phyloP scores from a whole-genome alignment of 371 early-diverging fungal species.

The Syncephalastrum racemosum region DNA sequence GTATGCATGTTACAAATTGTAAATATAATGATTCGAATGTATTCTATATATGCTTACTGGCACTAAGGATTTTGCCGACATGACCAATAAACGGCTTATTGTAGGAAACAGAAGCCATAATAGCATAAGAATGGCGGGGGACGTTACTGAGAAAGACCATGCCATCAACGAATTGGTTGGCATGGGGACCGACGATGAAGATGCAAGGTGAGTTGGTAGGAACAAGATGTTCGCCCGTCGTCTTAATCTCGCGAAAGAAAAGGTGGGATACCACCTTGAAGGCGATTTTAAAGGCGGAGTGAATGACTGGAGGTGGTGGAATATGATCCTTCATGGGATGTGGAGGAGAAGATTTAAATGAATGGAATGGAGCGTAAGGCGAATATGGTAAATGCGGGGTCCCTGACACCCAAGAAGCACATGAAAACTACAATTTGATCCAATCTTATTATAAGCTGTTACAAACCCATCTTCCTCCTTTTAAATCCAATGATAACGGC shows the following conservation, averaged over 20 bases:
- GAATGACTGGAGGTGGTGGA: conserved; percentile 15
- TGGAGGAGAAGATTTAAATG: background rate
- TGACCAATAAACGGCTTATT: conserved; percentile 79
- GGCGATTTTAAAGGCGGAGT: conserved; percentile 9
- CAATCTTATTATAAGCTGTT: too few relatives aligned
- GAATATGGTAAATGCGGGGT: too few relatives aligned
- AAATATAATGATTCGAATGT: background rate
- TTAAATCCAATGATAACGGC: too few relatives aligned
- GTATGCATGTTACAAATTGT: background rate
- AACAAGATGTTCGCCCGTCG: conserved; percentile 82
- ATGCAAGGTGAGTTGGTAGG: conserved; percentile 87
- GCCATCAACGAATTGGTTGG: conserved; percentile 96
- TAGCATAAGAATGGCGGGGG: conserved; percentile 76
- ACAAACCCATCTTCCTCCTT: too few relatives aligned
- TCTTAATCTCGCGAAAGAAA: conserved; percentile 88
- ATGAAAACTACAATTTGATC: too few relatives aligned
- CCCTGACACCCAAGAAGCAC: too few relatives aligned
- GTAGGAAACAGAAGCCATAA: conserved; percentile 87
- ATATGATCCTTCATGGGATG: background rate
- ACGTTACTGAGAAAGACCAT: conserved; percentile 75
- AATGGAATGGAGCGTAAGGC: too few relatives aligned
- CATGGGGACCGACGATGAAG: conserved; percentile 95
- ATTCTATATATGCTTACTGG: conserved; percentile 51
- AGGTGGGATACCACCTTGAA: conserved; percentile 44
- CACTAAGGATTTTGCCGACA: conserved; percentile 71